Conservation (phyloP, 371 early-diverging fungal species). For the Haplosporangium sp. region DNA sequence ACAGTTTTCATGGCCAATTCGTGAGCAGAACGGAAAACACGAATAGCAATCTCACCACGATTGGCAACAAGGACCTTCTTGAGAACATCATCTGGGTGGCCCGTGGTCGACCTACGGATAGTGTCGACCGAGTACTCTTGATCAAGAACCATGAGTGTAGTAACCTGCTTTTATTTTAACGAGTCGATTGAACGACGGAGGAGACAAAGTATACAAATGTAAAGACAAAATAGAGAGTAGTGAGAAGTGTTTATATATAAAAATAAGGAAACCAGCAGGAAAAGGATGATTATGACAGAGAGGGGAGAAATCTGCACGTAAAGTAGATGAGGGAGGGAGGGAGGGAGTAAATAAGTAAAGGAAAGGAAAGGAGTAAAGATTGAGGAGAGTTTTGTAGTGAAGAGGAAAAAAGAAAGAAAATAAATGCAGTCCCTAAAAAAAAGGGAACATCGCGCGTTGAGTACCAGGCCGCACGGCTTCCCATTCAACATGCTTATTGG, state of each 20-base stretch:
- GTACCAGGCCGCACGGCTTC: not conserved
- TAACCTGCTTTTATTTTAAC: not conserved
- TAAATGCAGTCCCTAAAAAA: not conserved
- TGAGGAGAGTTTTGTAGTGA: not conserved
- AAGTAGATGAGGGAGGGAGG: not conserved
- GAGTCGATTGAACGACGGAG: not conserved
- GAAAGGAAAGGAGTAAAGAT: not conserved
- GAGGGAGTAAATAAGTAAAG: not conserved
- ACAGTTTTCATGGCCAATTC: slow-evolving; percentile 92
- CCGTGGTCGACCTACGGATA: slow-evolving; percentile 61
- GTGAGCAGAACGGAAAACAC: slow-evolving; percentile 92
- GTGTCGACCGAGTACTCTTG: slow-evolving; percentile 74
- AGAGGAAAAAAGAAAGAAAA: not conserved
- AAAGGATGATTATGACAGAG: slow-evolving; percentile 7
- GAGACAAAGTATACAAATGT: not conserved
- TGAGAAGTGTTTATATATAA: not conserved
- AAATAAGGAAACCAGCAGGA: not conserved
- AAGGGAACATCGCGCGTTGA: not conserved
- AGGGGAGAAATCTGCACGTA: slow-evolving; percentile 6
- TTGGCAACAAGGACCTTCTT: slow-evolving; percentile 74
- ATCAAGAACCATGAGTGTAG: slow-evolving; percentile 33
- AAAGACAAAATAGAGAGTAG: not conserved
- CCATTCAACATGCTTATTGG: not conserved
- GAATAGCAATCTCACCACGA: slow-evolving; percentile 91
- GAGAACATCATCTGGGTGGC: slow-evolving; percentile 52